Evolutionary conservation across 441 rosid species (phyloP).

Genomic region (Melastoma candidum): DNA sequence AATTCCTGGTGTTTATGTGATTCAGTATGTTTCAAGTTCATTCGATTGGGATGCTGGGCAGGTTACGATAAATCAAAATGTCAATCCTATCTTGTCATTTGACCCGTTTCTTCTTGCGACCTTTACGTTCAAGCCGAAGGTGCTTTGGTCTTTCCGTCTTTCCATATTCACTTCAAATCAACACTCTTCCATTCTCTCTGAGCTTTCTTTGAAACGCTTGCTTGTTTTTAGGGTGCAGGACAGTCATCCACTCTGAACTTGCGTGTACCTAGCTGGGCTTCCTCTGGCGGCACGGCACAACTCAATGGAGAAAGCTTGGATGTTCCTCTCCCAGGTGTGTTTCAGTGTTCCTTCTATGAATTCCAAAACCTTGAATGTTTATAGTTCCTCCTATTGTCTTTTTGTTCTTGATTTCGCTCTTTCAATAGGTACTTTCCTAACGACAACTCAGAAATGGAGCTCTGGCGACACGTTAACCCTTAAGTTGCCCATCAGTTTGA

Average conservation of each 20-base stretch:
- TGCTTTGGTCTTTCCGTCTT: not conserved
- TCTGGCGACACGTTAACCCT: conserved; percentile 46
- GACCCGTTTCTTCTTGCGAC: conserved; percentile 60
- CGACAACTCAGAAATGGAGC: conserved; percentile 51
- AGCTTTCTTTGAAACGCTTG: not conserved
- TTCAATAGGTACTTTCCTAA: conserved; percentile 30
- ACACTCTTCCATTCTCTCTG: not conserved
- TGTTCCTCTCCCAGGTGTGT: conserved; percentile 20
- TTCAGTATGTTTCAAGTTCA: conserved; percentile 74
- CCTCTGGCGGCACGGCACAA: conserved; percentile 41
- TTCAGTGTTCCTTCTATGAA: too few species aligned
- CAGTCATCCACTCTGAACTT: conserved; percentile 53
- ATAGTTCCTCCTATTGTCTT: too few species aligned
- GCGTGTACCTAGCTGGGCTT: conserved; percentile 69
- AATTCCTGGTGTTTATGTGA: conserved; percentile 61
- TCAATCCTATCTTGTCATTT: conserved; percentile 55
- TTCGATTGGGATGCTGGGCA: conserved; percentile 67
- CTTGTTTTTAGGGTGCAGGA: conserved; percentile 33
- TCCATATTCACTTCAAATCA: not conserved
- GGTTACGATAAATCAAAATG: conserved; percentile 46
- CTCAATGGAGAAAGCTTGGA: conserved; percentile 41
- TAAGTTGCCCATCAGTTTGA: conserved; percentile 50
- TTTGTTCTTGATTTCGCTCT: too few species aligned
- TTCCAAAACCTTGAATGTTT: too few species aligned
- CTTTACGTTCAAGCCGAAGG: conserved; percentile 34